Base-by-base conservation (phyloP, 2,329 filamentous ascomycete species). In the Beauveria caledonica region DNA sequence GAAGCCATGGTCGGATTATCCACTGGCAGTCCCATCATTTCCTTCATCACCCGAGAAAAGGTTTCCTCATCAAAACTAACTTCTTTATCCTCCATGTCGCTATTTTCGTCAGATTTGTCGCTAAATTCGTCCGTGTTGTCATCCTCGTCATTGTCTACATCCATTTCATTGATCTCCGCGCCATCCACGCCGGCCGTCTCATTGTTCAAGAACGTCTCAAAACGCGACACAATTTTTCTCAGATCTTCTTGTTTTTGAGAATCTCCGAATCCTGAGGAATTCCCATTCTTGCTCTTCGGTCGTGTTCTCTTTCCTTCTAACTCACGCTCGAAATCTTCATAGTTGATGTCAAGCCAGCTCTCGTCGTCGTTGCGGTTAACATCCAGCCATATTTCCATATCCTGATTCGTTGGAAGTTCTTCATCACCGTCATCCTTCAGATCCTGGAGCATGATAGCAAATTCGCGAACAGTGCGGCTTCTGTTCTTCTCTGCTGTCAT, bases 341-440 rank as follows among this genome's bases (percentile, higher is more conserved):
- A 97, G 69, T 92, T 86, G 61, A 99, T 95, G 66, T 97, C 87
- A 64, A 99, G 79, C 94, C 94, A 99, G 23, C 83, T 81, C 67
- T 97, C 94, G 66, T 92, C 85, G 63, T 97, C 93, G 54, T 93
- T 84, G n/a, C 77, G 80, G 33, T 77, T 74, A 3, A 70, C 69
- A 33, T 79, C 73, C 40, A 80, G 77, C 93, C 94, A 97, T 2
- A 70, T 67, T 27, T 73, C 72, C 10, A 97, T 90, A n/a, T 93
- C 89, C 0, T 78, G 73, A 66, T 96, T 82, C 0, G 79, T 84
- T 0, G 94, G 93, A 1, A 97, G 76, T 27, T 66, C 66, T 5
- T 71, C 67, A 27, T 86, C 84, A 13, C 92, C 88, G 2, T 90
- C 91, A 58, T 85, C 84, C 9, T 85, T 80, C 2, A 95, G 66